These are phyloP conservation scores for Dentipellis fragilis DNA, from an alignment of 768 basidiomycete species.

Conservation along the genomic window DNA sequence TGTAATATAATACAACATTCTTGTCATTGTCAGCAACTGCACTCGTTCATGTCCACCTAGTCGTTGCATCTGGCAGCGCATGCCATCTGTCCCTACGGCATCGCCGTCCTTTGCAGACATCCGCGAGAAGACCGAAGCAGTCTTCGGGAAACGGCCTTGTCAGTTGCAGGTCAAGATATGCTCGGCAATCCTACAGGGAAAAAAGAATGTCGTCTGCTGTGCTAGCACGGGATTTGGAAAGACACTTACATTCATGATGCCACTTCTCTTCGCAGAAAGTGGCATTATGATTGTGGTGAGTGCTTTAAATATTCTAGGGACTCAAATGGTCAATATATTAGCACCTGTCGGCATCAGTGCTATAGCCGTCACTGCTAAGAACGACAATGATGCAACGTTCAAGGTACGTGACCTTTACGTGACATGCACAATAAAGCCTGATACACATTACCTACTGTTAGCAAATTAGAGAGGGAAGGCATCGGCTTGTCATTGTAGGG, in stretches of 20 bases:
- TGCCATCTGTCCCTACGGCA: no score
- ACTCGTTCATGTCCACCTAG: no score
- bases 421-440: no score
- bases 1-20: no score
- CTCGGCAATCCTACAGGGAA: not conserved
- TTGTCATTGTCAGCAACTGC: no score
- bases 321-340: slow-evolving; percentile 1
- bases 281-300: not conserved
- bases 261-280: not conserved
- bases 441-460: slow-evolving; percentile 1
- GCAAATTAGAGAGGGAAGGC: slow-evolving; percentile 18
- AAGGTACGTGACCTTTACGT: not conserved
- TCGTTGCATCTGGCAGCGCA: no score
- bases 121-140: not conserved
- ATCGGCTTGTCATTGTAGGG: slow-evolving; percentile 19
- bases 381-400: not conserved
- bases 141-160: not conserved
- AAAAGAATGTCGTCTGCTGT: not conserved
- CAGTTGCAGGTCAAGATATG: not conserved
- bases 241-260: not conserved
- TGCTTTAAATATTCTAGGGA: slow-evolving; percentile 3
- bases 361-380: slow-evolving; percentile 1
- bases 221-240: not conserved
- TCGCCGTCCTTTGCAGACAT: no score
- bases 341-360: not conserved